Evolutionary conservation across 139 green algal species (phyloP).

Genomic region (Microglena sp.): DNA sequence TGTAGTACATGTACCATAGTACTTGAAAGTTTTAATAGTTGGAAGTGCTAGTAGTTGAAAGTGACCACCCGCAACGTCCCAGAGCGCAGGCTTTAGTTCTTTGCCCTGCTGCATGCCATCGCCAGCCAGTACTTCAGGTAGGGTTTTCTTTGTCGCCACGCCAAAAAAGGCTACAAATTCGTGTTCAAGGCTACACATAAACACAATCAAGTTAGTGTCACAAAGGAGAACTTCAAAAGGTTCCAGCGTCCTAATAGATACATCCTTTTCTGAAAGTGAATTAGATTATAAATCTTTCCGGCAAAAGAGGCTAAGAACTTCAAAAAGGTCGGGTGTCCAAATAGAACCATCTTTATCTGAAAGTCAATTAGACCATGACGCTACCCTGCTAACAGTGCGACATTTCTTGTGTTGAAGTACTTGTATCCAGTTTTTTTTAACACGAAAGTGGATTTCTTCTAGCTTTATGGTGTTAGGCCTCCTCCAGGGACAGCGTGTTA

Average conservation of each 20-base stretch:
- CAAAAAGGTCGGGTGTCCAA: too few species aligned
- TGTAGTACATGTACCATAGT: background rate
- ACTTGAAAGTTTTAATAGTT: background rate
- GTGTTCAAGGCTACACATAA: slow-evolving; percentile 84
- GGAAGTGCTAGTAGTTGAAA: too few species aligned
- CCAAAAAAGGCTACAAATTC: slow-evolving; percentile 88
- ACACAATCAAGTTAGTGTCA: too few species aligned
- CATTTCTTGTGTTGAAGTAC: background rate
- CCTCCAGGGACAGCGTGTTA: too few species aligned
- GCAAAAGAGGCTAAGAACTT: background rate
- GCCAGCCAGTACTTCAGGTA: slow-evolving; percentile 83
- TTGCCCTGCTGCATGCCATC: slow-evolving; percentile 88
- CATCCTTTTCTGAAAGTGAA: background rate
- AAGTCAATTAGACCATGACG: background rate
- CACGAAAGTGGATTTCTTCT: too few species aligned
- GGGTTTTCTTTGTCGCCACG: slow-evolving; percentile 27
- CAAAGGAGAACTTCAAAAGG: slow-evolving; percentile 55
- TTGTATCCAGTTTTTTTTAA: too few species aligned
- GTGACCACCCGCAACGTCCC: too few species aligned
- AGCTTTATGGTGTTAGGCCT: too few species aligned
- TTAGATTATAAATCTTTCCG: background rate
- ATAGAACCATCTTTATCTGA: background rate
- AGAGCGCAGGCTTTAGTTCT: slow-evolving; percentile 96
- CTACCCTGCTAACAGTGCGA: background rate
- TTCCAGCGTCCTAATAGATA: background rate